A percentile compares a stretch with the other conserved stretches of the same genome.
These are phyloP conservation scores for Penicillium capsulatum DNA, from an alignment of 2,329 filamentous ascomycete genomes.

Conservation along the genomic window DNA sequence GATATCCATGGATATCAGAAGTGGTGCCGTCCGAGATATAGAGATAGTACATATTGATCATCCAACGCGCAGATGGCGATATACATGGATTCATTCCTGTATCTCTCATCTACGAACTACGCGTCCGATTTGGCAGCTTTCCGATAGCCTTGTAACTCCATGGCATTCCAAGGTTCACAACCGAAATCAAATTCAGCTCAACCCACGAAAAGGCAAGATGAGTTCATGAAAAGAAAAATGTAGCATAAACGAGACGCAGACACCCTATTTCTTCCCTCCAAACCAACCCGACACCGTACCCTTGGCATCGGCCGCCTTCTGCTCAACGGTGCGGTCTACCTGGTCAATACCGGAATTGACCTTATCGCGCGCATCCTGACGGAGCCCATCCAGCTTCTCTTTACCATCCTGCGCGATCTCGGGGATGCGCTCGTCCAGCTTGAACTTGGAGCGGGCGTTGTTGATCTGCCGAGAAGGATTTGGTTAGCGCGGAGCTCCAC, in stretches of 20 bases:
- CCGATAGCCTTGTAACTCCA: no score
- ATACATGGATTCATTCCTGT: no score
- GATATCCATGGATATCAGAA: no score
- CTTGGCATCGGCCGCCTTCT: slow-evolving; percentile 77
- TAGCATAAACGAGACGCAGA: neutral
- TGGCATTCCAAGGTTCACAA: no score
- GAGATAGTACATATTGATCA: no score
- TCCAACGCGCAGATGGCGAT: no score
- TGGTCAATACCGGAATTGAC: slow-evolving; percentile 61
- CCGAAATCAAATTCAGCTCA: no score
- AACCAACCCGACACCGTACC: slow-evolving; percentile 82
- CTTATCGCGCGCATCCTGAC: slow-evolving; percentile 59
- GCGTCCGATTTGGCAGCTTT: no score
- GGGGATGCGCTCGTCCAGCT: slow-evolving; percentile 58
- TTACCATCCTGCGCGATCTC: slow-evolving; percentile 58
- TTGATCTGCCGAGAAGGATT: slow-evolving; percentile 46
- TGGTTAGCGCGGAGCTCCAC: neutral
- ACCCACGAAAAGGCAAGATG: neutral
- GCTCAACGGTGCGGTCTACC: slow-evolving; percentile 77
- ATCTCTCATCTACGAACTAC: no score
- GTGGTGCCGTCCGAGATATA: no score
- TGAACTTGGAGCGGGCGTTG: slow-evolving; percentile 56
- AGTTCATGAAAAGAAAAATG: no score
- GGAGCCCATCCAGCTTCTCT: slow-evolving; percentile 54
- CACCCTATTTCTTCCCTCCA: slow-evolving; percentile 49